phyloP scores from a whole-genome alignment of 2,329 filamentous ascomycete genomes.

The Ceratocystis smalleyi region DNA sequence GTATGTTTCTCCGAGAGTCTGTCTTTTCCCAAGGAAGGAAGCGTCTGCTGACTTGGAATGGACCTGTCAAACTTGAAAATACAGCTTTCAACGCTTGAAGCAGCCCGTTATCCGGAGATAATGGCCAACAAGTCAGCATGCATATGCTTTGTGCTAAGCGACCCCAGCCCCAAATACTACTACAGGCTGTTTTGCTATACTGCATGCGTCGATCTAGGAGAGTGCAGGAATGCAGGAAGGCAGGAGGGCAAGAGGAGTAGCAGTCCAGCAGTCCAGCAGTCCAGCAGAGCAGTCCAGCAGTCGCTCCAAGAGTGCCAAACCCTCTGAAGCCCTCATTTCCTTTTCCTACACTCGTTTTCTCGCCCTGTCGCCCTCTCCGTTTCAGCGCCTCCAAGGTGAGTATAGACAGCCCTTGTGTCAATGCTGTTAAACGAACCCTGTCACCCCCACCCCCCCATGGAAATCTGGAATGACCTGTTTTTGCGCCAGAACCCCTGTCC shows the following conservation, averaged over 20 bases:
- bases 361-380: not conserved
- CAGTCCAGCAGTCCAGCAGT: too few species aligned
- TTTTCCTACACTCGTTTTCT: not conserved
- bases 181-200: not conserved
- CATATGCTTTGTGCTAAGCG: not conserved
- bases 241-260: not conserved
- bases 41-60: too few species aligned
- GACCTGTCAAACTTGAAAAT: too few species aligned
- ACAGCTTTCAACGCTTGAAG: not conserved
- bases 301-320: not conserved
- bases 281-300: too few species aligned
- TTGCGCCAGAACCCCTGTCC: not conserved
- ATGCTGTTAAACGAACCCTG: constrained; percentile 6
- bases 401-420: not conserved
- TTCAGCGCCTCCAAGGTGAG: not conserved
- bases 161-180: not conserved
- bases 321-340: not conserved
- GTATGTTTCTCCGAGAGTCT: too few species aligned
- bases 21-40: too few species aligned
- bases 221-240: too few species aligned
- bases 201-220: not conserved
- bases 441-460: not conserved
- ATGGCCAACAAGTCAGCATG: not conserved
- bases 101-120: not conserved
- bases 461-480: constrained; percentile 1